Percentiles rank a stretch among this genome's conserved stretches.
Conservation (phyloP, 106 monocot genomes). For the Dendrobium nobile region DNA sequence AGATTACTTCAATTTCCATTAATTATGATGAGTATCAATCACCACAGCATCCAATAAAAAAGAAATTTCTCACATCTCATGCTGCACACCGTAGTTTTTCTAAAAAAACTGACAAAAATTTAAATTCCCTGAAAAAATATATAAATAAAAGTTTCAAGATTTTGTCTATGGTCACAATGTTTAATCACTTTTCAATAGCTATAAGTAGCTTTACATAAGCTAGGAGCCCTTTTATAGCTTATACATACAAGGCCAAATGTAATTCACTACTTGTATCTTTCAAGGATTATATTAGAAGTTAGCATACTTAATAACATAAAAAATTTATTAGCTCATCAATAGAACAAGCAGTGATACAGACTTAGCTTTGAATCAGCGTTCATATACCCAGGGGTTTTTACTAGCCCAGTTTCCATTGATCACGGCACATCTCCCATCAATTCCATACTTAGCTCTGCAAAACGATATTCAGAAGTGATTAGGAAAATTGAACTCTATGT, state of each 20-base stretch:
- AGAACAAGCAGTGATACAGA: neutral
- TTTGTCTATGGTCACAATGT: neutral
- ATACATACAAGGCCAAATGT: neutral
- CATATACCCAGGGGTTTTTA: conserved; percentile 82
- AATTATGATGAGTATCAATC: too few relatives aligned
- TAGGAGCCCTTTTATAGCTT: neutral
- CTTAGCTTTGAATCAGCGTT: conserved; percentile 25
- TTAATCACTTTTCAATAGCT: neutral
- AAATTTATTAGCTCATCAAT: neutral
- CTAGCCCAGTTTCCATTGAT: conserved; percentile 93
- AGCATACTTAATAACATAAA: neutral
- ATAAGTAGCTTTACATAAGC: neutral
- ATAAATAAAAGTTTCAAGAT: neutral
- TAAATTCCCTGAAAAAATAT: neutral
- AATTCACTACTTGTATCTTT: neutral
- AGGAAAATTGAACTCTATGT: neutral
- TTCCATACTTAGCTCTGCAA: conserved; percentile 72
- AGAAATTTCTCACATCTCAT: too few relatives aligned
- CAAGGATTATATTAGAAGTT: neutral
- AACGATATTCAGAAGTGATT: neutral
- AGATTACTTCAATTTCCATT: too few relatives aligned
- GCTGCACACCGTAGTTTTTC: too few relatives aligned
- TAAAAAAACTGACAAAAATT: neutral
- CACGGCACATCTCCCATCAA: conserved; percentile 86
- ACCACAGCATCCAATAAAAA: too few relatives aligned